phyloP scores from a whole-genome alignment of 495 filamentous ascomycete genomes.

The Ascobolus immersus region DNA sequence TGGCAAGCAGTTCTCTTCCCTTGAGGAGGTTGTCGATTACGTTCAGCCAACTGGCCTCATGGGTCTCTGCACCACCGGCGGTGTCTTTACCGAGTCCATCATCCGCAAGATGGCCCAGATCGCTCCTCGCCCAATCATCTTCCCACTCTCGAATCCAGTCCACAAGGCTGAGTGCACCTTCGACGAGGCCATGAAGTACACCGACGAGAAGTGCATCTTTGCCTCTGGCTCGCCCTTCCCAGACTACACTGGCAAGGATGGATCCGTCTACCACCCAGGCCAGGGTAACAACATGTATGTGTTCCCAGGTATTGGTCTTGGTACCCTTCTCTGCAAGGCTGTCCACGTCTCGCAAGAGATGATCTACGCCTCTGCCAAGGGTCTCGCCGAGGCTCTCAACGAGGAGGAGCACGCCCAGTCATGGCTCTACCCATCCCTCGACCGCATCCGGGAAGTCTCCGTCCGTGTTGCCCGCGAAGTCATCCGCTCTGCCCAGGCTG shows the following conservation, averaged over 20 bases:
- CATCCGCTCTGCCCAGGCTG: constrained; percentile 61
- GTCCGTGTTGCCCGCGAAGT: constrained; percentile 72
- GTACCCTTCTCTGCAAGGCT: constrained; percentile 75
- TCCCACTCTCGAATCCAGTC: constrained; percentile 72
- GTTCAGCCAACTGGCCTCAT: constrained; percentile 86
- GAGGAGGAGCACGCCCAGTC: constrained; percentile 53
- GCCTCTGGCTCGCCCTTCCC: constrained; percentile 88
- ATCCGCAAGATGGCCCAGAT: constrained; percentile 50
- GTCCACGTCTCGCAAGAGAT: constrained; percentile 78
- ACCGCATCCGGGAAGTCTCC: constrained; percentile 72
- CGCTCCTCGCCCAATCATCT: constrained; percentile 49
- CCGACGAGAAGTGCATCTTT: constrained; percentile 72
- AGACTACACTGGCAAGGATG: constrained; percentile 31
- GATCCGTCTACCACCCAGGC: constrained; percentile 56
- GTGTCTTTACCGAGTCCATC: constrained; percentile 75
- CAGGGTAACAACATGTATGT: constrained; percentile 90
- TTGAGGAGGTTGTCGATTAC: constrained; percentile 77
- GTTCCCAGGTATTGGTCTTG: constrained; percentile 89
- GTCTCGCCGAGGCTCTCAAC: constrained; percentile 54
- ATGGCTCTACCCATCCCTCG: constrained; percentile 80
- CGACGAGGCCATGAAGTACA: constrained; percentile 68
- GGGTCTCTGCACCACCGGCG: constrained; percentile 79
- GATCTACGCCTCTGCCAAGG: constrained; percentile 75
- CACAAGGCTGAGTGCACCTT: constrained; percentile 94
- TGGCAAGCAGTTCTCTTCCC: constrained; percentile 69